phyloP scores from a whole-genome alignment of 2,329 filamentous ascomycete genomes.

The Elsinoe australis region DNA sequence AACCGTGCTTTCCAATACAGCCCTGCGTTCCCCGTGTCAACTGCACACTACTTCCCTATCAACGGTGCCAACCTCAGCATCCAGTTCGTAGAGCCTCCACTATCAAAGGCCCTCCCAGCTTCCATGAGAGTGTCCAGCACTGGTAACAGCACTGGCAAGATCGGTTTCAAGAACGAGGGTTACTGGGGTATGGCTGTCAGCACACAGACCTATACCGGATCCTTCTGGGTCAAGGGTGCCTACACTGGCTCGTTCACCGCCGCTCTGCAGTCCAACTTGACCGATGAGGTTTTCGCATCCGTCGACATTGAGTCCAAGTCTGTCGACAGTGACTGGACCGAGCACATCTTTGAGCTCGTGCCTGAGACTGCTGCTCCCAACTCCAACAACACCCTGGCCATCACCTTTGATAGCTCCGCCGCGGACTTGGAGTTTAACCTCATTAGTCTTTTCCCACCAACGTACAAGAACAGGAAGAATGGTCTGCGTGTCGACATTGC shows the following conservation, averaged over 20 bases:
- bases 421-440: constrained; percentile 52
- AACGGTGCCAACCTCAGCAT: constrained; percentile 45
- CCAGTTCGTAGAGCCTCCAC: constrained; percentile 20
- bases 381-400: constrained; percentile 38
- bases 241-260: constrained; percentile 28
- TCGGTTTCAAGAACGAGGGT: constrained; percentile 40
- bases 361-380: constrained; percentile 27
- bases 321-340: constrained; percentile 18
- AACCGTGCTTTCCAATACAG: constrained; percentile 60
- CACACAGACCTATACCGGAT: constrained; percentile 28
- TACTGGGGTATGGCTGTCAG: constrained; percentile 30
- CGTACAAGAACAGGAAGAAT: constrained; percentile 50
- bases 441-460: constrained; percentile 54
- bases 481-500: constrained; percentile 51
- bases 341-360: constrained; percentile 27
- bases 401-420: constrained; percentile 45
- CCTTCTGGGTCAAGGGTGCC: constrained; percentile 30
- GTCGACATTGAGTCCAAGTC: constrained; percentile 16
- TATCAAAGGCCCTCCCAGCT: constrained; percentile 24
- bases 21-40: constrained; percentile 40
- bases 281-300: constrained; percentile 19
- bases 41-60: constrained; percentile 49
- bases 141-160: constrained; percentile 24
- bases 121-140: constrained; percentile 23
- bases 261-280: constrained; percentile 21